Percentiles rank a stretch among this genome's conserved stretches.
Evolutionary conservation across 2,329 filamentous ascomycete genomes (phyloP).

Genomic region (Thermothelomyces thermophilus): DNA sequence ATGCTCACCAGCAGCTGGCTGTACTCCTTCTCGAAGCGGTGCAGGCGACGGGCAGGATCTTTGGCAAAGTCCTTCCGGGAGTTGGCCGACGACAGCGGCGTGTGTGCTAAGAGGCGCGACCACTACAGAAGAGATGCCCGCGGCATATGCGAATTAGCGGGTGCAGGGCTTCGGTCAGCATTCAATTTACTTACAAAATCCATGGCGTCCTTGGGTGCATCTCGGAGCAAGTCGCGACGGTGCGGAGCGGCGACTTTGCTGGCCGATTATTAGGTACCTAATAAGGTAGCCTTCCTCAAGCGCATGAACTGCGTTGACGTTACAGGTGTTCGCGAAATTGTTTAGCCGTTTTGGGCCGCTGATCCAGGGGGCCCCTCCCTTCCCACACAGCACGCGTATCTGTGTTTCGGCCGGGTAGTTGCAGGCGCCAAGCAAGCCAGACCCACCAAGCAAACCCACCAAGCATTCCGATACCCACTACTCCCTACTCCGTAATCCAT

Average conservation of each 20-base stretch:
- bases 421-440: too few species aligned
- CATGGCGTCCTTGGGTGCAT: slow-evolving; percentile 46
- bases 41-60: slow-evolving; percentile 56
- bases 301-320: slow-evolving; percentile 29
- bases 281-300: slow-evolving; percentile 4
- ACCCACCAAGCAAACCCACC: too few species aligned
- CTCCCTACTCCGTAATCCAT: too few species aligned
- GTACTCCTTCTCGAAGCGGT: slow-evolving; percentile 63
- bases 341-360: slow-evolving; percentile 17
- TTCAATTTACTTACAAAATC: slow-evolving; percentile 51
- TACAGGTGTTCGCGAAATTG: slow-evolving; percentile 31
- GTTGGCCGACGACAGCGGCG: slow-evolving; percentile 49
- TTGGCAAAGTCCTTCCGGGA: slow-evolving; percentile 54
- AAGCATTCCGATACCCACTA: too few species aligned
- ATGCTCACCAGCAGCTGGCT: slow-evolving; percentile 50
- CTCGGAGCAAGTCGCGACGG: slow-evolving; percentile 26
- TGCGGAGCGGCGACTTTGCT: slow-evolving; percentile 14
- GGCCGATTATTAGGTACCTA: too few species aligned
- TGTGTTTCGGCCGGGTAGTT: too few species aligned
- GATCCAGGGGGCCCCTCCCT: too few species aligned
- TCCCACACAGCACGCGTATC: too few species aligned
- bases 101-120: slow-evolving; percentile 60
- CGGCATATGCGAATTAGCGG: too few species aligned
- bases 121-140: slow-evolving; percentile 41
- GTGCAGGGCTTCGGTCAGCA: too few species aligned